A percentile compares a stretch with the other conserved stretches of the same genome.
These are phyloP conservation scores for Rhynchospora breviuscula DNA, from an alignment of 176 grass and related monocot species.

Conservation along the genomic window DNA sequence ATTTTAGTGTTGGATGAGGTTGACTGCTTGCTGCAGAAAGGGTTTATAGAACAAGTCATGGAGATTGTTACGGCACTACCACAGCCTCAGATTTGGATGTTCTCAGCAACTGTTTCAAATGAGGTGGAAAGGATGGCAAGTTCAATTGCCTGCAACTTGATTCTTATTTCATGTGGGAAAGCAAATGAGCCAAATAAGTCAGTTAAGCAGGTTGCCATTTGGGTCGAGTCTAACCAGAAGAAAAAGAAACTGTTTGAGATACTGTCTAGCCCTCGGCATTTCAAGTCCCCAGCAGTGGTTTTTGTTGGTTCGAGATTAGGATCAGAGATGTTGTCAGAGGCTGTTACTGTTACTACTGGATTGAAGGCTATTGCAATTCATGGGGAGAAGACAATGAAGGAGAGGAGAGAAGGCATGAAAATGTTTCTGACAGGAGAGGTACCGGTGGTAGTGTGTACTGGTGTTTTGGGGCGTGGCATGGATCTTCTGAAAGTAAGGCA, in stretches of 20 bases:
- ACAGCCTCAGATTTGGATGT: constrained; percentile 80
- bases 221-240: constrained; percentile 92
- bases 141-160: constrained; percentile 52
- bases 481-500: constrained; percentile 73
- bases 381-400: constrained; percentile 84
- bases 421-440: constrained; percentile 75
- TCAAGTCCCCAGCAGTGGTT: constrained; percentile 66
- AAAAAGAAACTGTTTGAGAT: constrained; percentile 94
- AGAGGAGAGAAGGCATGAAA: constrained; percentile 79
- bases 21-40: constrained; percentile 69
- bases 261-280: constrained; percentile 69
- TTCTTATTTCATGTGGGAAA: constrained; percentile 60
- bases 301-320: constrained; percentile 86
- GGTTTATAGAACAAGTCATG: constrained; percentile 74
- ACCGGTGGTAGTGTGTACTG: constrained; percentile 62
- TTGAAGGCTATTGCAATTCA: constrained; percentile 73
- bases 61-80: constrained; percentile 69
- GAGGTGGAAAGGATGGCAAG: constrained; percentile 60
- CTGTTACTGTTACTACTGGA: constrained; percentile 68
- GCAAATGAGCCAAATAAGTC: constrained; percentile 59
- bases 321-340: constrained; percentile 75
- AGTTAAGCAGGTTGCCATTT: constrained; percentile 80
- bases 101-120: constrained; percentile 61
- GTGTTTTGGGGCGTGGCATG: constrained; percentile 77
- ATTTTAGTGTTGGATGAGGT: constrained; percentile 90